Base-by-base conservation (phyloP, 2,329 filamentous ascomycete species). In the Pyrenophora tritici-repentis region DNA sequence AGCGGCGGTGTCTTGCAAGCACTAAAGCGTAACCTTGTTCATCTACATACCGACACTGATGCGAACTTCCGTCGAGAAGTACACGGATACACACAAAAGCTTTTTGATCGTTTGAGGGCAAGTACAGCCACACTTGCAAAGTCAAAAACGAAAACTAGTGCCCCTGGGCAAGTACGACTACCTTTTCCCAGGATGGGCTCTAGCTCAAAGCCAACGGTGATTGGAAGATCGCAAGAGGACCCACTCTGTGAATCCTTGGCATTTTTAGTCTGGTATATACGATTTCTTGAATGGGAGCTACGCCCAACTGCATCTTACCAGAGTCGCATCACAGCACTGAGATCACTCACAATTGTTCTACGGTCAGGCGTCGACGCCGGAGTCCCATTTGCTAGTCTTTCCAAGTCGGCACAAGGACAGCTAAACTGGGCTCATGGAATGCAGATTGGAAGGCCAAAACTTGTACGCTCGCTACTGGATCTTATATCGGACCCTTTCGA, bases 401-500 rank as follows among this genome's bases (percentile, higher is more conserved):
- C 75, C 0, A 83, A 81, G 53, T 73, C 77, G 10, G 81, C 80
- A 3, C 72, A 76, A 22, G 76, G 78, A 29, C 75, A 80, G 46
- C 59, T 75, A 3, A 73, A 71, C 29, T 86, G 83, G 82, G 75
- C 76, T 3, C 77, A 80, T 50, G 66, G 74, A 16, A 50, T 82
- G 10, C 68, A 75, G 2, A 70, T 84, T 3, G 73, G 81, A 14
- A 73, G 70, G 42, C 9, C 40, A 1, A 57, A 59, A 3, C 43
- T 87, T 76, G 73, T 84, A 9, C 80, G 88, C 40, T 78, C 86
- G 4, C 76, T 97, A 6, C 76, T 92, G 12, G 91, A 96, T 70
- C 82, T 96, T 17, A 75, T 96, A 6, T 79, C 96, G 67, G 90
- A 99, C 63, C 90, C 93, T 0, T 99, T 96, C 65, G 94, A 97